phyloP scores from a whole-genome alignment of 2,329 filamentous ascomycete genomes.

The Fusarium sp. region DNA sequence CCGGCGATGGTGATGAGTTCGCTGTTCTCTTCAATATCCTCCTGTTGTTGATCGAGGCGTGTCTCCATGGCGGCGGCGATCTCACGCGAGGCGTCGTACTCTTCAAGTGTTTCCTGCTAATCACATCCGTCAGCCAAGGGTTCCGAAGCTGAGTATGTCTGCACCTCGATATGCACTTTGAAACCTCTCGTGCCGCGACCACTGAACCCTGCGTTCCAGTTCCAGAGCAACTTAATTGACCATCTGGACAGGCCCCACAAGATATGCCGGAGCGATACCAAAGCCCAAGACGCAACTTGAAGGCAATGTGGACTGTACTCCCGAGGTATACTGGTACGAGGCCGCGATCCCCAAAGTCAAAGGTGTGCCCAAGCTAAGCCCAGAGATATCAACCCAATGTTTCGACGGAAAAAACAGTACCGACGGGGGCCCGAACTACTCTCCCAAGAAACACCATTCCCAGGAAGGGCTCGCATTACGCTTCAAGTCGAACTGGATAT shows the following conservation, averaged over 20 bases:
- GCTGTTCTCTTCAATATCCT: no score
- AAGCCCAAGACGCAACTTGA: not conserved
- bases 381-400: not conserved
- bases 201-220: constrained; percentile 25
- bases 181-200: not conserved
- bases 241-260: constrained; percentile 9
- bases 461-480: no score
- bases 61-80: no score
- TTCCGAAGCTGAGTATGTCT: constrained; percentile 33
- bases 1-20: no score
- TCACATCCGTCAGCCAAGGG: constrained; percentile 29
- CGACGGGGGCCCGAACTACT: no score
- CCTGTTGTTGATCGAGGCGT: no score
- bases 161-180: constrained; percentile 26
- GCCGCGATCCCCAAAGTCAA: constrained; percentile 2
- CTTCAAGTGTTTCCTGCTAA: no score
- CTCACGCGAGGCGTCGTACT: no score
- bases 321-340: constrained; percentile 5
- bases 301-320: not conserved
- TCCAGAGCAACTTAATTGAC: constrained; percentile 18
- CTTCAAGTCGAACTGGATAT: not conserved
- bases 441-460: no score
- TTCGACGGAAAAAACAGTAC: not conserved
- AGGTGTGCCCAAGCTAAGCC: constrained; percentile 3
- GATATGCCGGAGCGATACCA: not conserved